Percentiles rank a stretch among this genome's conserved stretches.
Evolutionary conservation across 495 filamentous ascomycete species (phyloP).

Genomic region (Polyplosphaeria fusca): DNA sequence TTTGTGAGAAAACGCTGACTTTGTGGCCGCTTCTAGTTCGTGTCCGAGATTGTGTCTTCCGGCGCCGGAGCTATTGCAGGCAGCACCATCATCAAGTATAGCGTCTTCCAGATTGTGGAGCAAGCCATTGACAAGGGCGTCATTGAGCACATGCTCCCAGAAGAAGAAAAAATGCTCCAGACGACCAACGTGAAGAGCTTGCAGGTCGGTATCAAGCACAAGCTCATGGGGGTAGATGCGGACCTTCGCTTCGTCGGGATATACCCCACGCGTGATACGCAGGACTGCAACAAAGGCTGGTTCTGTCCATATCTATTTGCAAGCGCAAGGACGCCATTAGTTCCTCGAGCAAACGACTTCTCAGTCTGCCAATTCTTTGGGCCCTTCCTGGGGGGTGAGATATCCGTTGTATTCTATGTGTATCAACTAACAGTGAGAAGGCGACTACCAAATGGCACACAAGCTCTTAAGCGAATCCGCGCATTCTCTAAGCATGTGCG

Average conservation of each 20-base stretch:
- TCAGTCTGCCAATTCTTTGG: slow-evolving; percentile 45
- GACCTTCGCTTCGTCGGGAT: slow-evolving; percentile 36
- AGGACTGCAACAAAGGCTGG: slow-evolving; percentile 44
- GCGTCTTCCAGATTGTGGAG: slow-evolving; percentile 45
- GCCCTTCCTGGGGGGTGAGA: slow-evolving; percentile 40
- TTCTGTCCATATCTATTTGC: slow-evolving; percentile 46
- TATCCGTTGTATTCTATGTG: not conserved
- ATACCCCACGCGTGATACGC: slow-evolving; percentile 30
- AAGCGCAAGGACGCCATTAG: slow-evolving; percentile 39
- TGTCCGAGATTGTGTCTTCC: slow-evolving; percentile 40
- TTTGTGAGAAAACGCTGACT: too few relatives aligned
- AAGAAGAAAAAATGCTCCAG: slow-evolving; percentile 45
- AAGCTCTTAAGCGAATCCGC: slow-evolving; percentile 41
- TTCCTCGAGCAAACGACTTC: slow-evolving; percentile 41
- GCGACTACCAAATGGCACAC: slow-evolving; percentile 43
- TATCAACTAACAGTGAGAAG: slow-evolving; percentile 1
- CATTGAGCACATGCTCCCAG: slow-evolving; percentile 43
- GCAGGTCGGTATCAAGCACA: slow-evolving; percentile 46
- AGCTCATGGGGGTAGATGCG: slow-evolving; percentile 45
- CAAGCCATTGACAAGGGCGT: slow-evolving; percentile 47
- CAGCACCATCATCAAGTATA: slow-evolving; percentile 41
- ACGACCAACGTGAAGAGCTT: slow-evolving; percentile 44
- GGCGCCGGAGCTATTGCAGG: slow-evolving; percentile 38
- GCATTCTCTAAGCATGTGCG: slow-evolving; percentile 38
- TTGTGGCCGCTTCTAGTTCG: too few relatives aligned